Conservation (phyloP, 2,329 filamentous ascomycete species). For the Coniochaeta prunicola region DNA sequence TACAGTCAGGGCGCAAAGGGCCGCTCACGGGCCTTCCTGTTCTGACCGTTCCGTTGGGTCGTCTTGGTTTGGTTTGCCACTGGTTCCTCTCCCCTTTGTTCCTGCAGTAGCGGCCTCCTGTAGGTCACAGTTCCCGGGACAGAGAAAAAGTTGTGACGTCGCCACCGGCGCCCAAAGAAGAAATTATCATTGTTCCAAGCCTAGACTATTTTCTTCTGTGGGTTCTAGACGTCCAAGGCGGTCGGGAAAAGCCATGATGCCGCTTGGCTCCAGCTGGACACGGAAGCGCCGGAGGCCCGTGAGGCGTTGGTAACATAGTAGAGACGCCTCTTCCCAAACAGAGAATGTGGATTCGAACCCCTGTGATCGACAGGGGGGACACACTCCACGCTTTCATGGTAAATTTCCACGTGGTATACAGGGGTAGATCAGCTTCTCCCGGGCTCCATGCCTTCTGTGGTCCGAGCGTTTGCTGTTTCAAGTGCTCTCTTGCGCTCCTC, state of each 20-base stretch:
- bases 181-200: background rate
- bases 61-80: background rate
- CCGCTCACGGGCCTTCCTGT: background rate
- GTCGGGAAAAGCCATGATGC: background rate
- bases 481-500: background rate
- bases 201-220: background rate
- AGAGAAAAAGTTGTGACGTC: background rate
- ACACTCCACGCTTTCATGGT: background rate
- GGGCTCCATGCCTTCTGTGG: background rate
- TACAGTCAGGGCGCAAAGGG: background rate
- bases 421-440: background rate
- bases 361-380: background rate
- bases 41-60: background rate
- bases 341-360: background rate
- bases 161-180: background rate
- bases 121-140: background rate
- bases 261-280: background rate
- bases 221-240: background rate
- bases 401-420: background rate
- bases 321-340: background rate
- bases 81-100: slow-evolving; percentile 1
- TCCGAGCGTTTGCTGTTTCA: background rate
- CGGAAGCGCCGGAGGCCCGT: background rate
- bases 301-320: background rate
- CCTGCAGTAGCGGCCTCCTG: slow-evolving; percentile 4